Evolutionary conservation across 2,329 filamentous ascomycete species (phyloP), one percentile per base, ranked within the genome.

Genomic region (Colletotrichum euphorbiae): DNA sequence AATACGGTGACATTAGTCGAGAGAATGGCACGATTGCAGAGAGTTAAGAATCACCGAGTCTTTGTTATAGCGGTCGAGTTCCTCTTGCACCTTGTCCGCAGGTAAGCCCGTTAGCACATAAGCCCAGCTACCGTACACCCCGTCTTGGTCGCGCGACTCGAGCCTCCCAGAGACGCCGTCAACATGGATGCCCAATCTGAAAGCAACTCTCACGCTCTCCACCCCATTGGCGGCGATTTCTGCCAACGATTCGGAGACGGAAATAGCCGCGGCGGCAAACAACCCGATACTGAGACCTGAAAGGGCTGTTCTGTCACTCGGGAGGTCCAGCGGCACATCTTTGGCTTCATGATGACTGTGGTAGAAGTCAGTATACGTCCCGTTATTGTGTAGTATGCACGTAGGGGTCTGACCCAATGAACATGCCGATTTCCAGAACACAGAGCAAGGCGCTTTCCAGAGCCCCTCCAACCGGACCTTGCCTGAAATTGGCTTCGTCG

Each of bases 231-330:
- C 45, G 2, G 80, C 73, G 0, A 86, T 46, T 19, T 84, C 81
- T 0, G 76, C 71, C 5, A 83, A n/a, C 0, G 73, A 76, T 0
- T 73, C 62, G 4, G 84, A 76, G 2, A 83, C 38, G 0, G 83
- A 76, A 0, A 85, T 72, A 1, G 83, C 83, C 17, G 80, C 75
- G 0, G 78, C 73, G 4, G 81, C 72, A 0, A 86, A 69, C 0
- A 85, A 70, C 1, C 84, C 84, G n/a, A 81, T 78, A 11, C 84
- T 80, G 3, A 85, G 70, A 4, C 81, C 83, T 12, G 77, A 73
- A 13, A 84, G 76, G 40, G 63, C 74, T 2, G 75, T 75, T 55
- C 73, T 75, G 24, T 17, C 24, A 9, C 28, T 28, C 2, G 28
- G 28, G 28, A 28, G 28, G 2, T 28, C 28, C 28, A 28, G 28